phyloP scores from a whole-genome alignment of 768 basidiomycete genomes.

The Russula ochroleuca region DNA sequence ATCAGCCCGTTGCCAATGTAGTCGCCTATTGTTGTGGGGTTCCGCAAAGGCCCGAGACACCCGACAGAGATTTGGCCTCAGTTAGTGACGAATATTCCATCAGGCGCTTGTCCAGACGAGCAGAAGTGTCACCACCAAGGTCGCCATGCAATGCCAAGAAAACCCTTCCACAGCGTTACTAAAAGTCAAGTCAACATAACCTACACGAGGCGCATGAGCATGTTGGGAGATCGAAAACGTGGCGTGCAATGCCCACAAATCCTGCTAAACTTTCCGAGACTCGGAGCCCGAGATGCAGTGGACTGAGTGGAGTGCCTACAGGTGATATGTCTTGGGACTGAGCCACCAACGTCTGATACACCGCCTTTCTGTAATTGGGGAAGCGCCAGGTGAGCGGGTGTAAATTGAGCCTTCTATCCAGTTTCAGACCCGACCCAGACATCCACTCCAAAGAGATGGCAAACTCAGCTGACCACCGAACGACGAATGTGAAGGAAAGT shows the following conservation, averaged over 20 bases:
- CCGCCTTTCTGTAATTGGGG: not conserved
- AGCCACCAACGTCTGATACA: not conserved
- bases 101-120: not conserved
- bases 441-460: not conserved
- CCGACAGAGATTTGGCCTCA: not conserved
- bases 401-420: not conserved
- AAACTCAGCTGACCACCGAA: slow-evolving; percentile 4
- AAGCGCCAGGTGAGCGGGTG: not conserved
- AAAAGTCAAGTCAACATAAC: too few species aligned
- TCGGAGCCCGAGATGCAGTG: not conserved
- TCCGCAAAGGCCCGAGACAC: not conserved
- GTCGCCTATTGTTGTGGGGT: not conserved
- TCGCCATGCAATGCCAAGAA: not conserved
- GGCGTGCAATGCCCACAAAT: not conserved
- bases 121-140: not conserved
- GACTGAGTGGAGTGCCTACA: not conserved
- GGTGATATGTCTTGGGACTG: too few species aligned
- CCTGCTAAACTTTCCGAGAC: not conserved
- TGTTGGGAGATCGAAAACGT: not conserved
- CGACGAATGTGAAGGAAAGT: not conserved
- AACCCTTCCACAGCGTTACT: not conserved
- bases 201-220: not conserved
- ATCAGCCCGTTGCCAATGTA: too few species aligned
- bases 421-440: too few species aligned
- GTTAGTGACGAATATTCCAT: not conserved